phyloP scores from a whole-genome alignment of 2,329 filamentous ascomycete species.

The Cordyceps javanica region DNA sequence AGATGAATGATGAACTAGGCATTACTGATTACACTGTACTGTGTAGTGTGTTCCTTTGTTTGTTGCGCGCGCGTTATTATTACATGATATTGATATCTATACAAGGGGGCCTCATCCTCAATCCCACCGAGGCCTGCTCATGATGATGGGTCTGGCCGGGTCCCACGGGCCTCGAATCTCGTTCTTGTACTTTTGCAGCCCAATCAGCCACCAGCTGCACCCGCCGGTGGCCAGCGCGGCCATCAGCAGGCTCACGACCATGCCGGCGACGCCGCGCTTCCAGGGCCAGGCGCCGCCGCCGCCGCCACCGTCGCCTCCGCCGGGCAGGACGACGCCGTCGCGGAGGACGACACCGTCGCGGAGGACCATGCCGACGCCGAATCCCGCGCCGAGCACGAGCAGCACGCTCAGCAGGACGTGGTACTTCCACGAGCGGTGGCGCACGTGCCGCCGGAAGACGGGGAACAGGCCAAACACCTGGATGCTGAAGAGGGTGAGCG shows the following conservation, averaged over 20 bases:
- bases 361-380: conserved; percentile 63
- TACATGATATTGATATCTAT: background rate
- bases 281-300: conserved; percentile 39
- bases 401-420: conserved; percentile 71
- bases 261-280: conserved; percentile 60
- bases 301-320: too few relatives aligned
- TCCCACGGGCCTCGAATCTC: conserved; percentile 98
- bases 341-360: too few relatives aligned
- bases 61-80: background rate
- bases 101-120: background rate
- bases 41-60: background rate
- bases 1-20: background rate
- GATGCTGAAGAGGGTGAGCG: conserved; percentile 89
- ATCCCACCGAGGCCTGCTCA: conserved; percentile 55
- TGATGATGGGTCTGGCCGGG: conserved; percentile 81
- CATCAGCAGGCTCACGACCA: conserved; percentile 67
- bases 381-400: conserved; percentile 73
- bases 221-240: conserved; percentile 79
- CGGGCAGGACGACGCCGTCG: too few relatives aligned
- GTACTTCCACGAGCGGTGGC: conserved; percentile 73
- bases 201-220: conserved; percentile 97
- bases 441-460: conserved; percentile 87
- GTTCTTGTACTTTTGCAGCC: conserved; percentile 97
- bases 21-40: background rate
- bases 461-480: conserved; percentile 96